A percentile compares a stretch with the other conserved stretches of the same genome.
These are phyloP conservation scores for Kodamaea ohmeri DNA, from an alignment of 1,139 yeast species.

Conservation along the genomic window DNA sequence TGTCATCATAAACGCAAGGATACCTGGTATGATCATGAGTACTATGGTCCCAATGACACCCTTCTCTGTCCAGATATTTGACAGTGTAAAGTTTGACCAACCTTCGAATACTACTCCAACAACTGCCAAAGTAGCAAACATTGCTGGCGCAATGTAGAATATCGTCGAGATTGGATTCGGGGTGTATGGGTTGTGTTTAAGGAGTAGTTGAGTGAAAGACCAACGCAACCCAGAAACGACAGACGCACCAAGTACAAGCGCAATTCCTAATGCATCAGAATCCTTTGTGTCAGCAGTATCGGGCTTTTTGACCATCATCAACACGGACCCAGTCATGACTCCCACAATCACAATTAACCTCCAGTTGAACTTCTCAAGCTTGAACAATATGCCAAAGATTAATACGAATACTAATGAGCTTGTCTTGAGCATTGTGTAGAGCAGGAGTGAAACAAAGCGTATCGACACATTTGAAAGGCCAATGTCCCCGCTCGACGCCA, in stretches of 20 bases:
- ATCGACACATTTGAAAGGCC: slow-evolving; percentile 88
- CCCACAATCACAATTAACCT: slow-evolving; percentile 64
- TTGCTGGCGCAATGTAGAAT: slow-evolving; percentile 78
- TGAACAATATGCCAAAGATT: slow-evolving; percentile 77
- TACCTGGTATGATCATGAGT: slow-evolving; percentile 74
- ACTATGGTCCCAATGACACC: slow-evolving; percentile 55
- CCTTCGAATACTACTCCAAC: slow-evolving; percentile 71
- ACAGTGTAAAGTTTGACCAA: slow-evolving; percentile 45
- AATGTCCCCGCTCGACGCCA: slow-evolving; percentile 89
- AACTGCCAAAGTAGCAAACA: slow-evolving; percentile 60
- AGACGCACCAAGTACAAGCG: slow-evolving; percentile 73
- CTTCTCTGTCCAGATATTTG: slow-evolving; percentile 61
- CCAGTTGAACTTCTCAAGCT: slow-evolving; percentile 69
- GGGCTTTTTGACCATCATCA: slow-evolving; percentile 72
- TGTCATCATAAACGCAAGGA: slow-evolving; percentile 87
- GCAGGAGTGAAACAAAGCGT: slow-evolving; percentile 71
- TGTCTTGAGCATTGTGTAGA: slow-evolving; percentile 92
- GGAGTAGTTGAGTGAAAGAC: slow-evolving; percentile 85
- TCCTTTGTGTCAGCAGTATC: slow-evolving; percentile 13
- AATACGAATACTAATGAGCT: slow-evolving; percentile 84
- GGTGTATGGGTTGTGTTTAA: slow-evolving; percentile 58
- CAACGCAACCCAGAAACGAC: slow-evolving; percentile 87
- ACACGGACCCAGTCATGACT: slow-evolving; percentile 78
- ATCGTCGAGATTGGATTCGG: slow-evolving; percentile 81
- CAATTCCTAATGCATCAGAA: slow-evolving; percentile 51